phyloP scores from a whole-genome alignment of 176 grass and related monocot species.

The Musa troglodytarum region DNA sequence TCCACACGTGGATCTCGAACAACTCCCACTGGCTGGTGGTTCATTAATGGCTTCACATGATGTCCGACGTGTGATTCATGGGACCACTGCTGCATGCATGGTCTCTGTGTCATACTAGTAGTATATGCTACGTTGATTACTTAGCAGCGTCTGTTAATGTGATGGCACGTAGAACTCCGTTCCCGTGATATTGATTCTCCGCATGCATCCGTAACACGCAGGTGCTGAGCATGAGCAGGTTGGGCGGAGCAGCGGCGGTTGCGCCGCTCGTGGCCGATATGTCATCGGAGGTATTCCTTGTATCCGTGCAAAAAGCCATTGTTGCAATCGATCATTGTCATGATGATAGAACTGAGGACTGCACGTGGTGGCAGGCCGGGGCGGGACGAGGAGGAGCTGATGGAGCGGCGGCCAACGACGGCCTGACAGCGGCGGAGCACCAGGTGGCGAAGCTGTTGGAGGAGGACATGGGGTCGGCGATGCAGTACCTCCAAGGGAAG shows the following conservation, averaged over 20 bases:
- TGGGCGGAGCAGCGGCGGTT: conserved; percentile 69
- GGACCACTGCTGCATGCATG: no score
- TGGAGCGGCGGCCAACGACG: neutral
- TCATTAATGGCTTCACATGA: conserved; percentile 3
- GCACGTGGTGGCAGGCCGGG: neutral
- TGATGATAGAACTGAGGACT: neutral
- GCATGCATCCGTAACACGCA: conserved; percentile 11
- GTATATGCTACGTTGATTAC: no score
- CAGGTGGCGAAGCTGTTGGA: conserved; percentile 14
- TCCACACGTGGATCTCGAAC: no score
- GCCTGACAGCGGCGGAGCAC: conserved; percentile 1
- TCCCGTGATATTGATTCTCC: no score
- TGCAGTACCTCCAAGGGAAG: conserved; percentile 22
- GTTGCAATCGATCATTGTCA: neutral
- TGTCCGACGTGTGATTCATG: neutral
- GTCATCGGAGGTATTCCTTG: conserved; percentile 51
- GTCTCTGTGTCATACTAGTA: no score
- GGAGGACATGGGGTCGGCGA: conserved; percentile 12
- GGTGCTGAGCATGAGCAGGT: conserved; percentile 92
- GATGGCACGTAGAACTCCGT: no score
- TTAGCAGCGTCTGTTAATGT: no score
- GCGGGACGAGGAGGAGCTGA: neutral
- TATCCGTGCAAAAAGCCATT: neutral
- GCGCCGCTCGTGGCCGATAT: conserved; percentile 52
- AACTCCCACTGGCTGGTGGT: neutral